Conservation (phyloP, 2,329 filamentous ascomycete species). For the Paecilomyces dactylethromorphus region DNA sequence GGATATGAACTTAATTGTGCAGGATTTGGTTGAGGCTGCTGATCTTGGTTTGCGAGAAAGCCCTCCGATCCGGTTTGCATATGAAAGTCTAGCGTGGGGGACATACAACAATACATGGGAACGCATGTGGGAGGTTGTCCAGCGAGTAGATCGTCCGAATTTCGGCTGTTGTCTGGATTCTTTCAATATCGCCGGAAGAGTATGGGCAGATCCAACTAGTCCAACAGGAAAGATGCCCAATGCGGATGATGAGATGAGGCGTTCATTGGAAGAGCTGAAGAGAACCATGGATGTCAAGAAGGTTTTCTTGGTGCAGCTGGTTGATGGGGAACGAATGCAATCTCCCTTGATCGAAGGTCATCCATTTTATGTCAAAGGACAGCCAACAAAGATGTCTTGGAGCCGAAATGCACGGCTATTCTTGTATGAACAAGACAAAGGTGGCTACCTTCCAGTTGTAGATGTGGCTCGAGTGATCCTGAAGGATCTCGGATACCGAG, state of each 20-base stretch:
- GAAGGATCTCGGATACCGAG: constrained; percentile 52
- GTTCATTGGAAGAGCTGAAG: constrained; percentile 50
- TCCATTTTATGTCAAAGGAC: constrained; percentile 49
- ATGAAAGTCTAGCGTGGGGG: constrained; percentile 66
- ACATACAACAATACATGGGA: constrained; percentile 66
- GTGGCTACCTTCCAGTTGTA: constrained; percentile 61
- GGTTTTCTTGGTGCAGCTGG: constrained; percentile 68
- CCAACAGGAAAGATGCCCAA: constrained; percentile 44
- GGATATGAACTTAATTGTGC: constrained; percentile 50
- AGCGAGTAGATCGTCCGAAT: constrained; percentile 58
- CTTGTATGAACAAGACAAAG: constrained; percentile 52
- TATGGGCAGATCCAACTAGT: constrained; percentile 61
- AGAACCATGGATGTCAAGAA: constrained; percentile 53
- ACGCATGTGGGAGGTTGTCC: constrained; percentile 60
- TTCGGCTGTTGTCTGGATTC: constrained; percentile 71
- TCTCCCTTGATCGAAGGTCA: constrained; percentile 52
- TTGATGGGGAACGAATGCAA: constrained; percentile 59
- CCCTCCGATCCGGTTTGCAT: constrained; percentile 59
- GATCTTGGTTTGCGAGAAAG: constrained; percentile 54
- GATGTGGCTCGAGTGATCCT: constrained; percentile 57
- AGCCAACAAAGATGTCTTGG: constrained; percentile 66
- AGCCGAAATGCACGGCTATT: constrained; percentile 65
- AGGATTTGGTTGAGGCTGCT: constrained; percentile 57
- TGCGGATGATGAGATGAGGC: constrained; percentile 48
- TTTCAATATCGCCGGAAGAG: constrained; percentile 65